Base-by-base conservation (phyloP, 2,329 filamentous ascomycete species). In the Fusarium longipes region DNA sequence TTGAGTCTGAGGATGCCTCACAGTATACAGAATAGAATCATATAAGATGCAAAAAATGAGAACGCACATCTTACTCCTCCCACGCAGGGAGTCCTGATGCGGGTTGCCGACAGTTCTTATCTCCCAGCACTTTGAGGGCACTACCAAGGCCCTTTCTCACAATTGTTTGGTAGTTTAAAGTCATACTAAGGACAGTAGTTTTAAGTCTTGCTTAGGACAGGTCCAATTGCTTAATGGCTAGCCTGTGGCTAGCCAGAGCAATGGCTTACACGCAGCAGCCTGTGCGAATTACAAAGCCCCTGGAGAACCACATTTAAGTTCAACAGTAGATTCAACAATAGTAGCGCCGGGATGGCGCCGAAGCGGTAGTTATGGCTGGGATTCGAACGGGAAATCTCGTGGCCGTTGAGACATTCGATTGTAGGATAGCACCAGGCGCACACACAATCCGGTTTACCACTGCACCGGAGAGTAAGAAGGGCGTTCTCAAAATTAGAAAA, bases 281-380 rank as follows among this genome's bases (percentile, higher is more conserved):
- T n/a, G n/a, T n/a, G n/a, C n/a, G n/a, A n/a, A n/a, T n/a, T n/a
- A n/a, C n/a, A n/a, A n/a, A n/a, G n/a, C n/a, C n/a, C n/a, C n/a
- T n/a, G n/a, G n/a, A n/a, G n/a, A n/a, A n/a, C n/a, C n/a, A n/a
- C n/a, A n/a, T n/a, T n/a, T n/a, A n/a, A n/a, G n/a, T n/a, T 20
- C n/a, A 17, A 20, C 43, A 22, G 10, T 24, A 17, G 11, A 17
- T 45, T 32, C 11, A 22, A 43, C 55, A 15, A 8, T 52, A 61
- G 11, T 12, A 15, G 42, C 12, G 22, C 35, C 56, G 33, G 45
- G 38, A 50, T 2, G 39, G 61, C 14, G 20, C 15, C 18, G 10
- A 7, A 62, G 5, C 17, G 44, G 63, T 66, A 67, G 63, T 66
- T 63, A 64, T 53, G 42, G n/a, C 57, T 42, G 29, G 63, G 63